phyloP scores from a whole-genome alignment of 2,329 filamentous ascomycete species.

The Seiridium cupressi region DNA sequence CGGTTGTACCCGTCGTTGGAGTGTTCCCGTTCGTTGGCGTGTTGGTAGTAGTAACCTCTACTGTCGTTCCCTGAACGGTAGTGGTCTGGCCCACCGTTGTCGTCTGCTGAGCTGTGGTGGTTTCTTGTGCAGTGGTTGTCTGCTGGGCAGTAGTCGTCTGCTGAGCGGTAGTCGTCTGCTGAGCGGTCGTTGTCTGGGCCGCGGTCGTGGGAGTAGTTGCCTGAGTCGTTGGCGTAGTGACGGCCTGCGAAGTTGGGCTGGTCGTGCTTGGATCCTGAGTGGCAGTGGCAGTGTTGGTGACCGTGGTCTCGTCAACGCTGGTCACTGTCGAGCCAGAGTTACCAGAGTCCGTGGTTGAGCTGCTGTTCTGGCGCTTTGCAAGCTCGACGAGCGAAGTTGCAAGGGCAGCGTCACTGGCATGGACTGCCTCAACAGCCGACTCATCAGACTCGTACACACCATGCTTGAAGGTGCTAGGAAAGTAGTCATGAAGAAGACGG shows the following conservation, averaged over 20 bases:
- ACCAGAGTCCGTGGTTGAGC: constrained; percentile 21
- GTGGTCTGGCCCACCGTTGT: not conserved
- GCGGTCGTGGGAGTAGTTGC: constrained; percentile 1
- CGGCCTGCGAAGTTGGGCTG: not conserved
- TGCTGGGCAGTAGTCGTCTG: constrained; percentile 12
- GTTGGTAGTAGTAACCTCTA: not conserved
- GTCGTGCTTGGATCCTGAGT: constrained; percentile 1
- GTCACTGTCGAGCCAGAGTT: constrained; percentile 10
- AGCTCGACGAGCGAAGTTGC: constrained; percentile 63
- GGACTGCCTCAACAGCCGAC: constrained; percentile 61
- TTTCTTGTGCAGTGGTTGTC: not conserved
- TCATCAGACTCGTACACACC: constrained; percentile 66
- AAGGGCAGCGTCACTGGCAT: constrained; percentile 58
- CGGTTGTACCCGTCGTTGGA: not conserved
- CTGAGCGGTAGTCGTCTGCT: constrained; percentile 1
- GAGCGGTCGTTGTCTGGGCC: not conserved
- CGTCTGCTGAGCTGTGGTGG: not conserved
- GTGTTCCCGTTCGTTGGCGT: constrained; percentile 7
- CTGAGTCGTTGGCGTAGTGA: not conserved
- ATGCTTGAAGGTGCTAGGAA: constrained; percentile 63
- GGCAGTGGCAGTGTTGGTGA: not conserved
- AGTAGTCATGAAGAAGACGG: constrained; percentile 62
- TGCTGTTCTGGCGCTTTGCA: constrained; percentile 55
- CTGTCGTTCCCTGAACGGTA: constrained; percentile 8
- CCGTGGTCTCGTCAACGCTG: constrained; percentile 10